Base-by-base conservation (phyloP, 768 basidiomycete species). In the Glaciozyma martinii region DNA sequence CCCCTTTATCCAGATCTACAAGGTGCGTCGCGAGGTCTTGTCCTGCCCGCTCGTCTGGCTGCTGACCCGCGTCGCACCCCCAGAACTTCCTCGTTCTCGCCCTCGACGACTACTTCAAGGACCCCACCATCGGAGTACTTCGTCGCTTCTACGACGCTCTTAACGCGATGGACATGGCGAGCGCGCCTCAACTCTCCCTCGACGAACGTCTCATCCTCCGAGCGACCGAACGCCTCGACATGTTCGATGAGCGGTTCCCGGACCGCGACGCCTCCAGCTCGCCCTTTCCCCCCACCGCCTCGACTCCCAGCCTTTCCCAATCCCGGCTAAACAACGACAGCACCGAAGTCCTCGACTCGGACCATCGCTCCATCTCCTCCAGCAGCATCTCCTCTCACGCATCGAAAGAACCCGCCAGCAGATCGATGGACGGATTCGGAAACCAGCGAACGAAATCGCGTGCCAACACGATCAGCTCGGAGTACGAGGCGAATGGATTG, bases 1-100 rank as follows among this genome's bases (percentile, higher is more conserved):
- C 77, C 90, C 93, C 0, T 95, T 88, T 76, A 91, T 97, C 64
- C 90, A 95, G 72, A 89, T 95, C 71, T 95, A 91, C 82, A 92
- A 94, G 82, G 91, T 86, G 62, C 66, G 80, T 70, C 4, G 33
- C 15, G 18, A 9, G n/a, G n/a, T n/a, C n/a, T n/a, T n/a, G 23
- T 8, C 10, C 43, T 33, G 9, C 27, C 23, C 47, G 40, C 19
- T 44, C 33, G 32, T 42, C 23, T 13, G 4, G 4, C n/a, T 23
- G 13, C 16, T 25, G 2, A 19, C 6, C 15, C 23, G 0, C 29
- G 9, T 25, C 21, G 19, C 15, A 43, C 15, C n/a, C 59, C 61
- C 72, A 95, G 92, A 93, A 93, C 21, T 84, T 97, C 58, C 84
- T 99, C 15, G 80, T 95, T 3, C 86, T 98, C 73, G 93, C 94